These are phyloP conservation scores for Pseudocercospora ulei DNA, from an alignment of 2,329 filamentous ascomycete genomes.

Conservation along the genomic window DNA sequence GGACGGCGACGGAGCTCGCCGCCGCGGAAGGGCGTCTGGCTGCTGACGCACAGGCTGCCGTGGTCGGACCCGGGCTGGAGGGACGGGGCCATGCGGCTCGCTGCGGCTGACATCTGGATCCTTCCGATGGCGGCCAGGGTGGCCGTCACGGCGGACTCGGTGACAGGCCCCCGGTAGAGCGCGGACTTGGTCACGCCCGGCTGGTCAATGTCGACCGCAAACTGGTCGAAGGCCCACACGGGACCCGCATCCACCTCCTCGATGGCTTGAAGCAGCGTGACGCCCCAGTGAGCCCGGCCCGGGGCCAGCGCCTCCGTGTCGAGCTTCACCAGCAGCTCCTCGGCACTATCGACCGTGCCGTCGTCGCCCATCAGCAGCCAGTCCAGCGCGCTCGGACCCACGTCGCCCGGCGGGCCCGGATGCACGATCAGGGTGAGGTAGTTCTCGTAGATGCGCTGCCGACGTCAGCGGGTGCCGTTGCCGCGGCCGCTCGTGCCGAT, in stretches of 20 bases:
- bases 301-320: constrained; percentile 21
- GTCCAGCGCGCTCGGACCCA: constrained; percentile 38
- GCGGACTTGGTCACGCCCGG: constrained; percentile 37
- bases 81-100: constrained; percentile 18
- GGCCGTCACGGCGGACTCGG: constrained; percentile 36
- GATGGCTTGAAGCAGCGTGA: constrained; percentile 37
- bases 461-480: too few relatives aligned
- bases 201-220: constrained; percentile 38
- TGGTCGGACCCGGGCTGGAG: constrained; percentile 30
- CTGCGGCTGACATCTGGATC: constrained; percentile 30
- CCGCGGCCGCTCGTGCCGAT: neutral
- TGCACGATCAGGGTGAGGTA: constrained; percentile 38
- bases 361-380: constrained; percentile 41
- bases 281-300: constrained; percentile 39
- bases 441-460: constrained; percentile 32
- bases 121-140: constrained; percentile 36
- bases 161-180: constrained; percentile 37
- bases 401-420: constrained; percentile 39
- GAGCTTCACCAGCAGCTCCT: constrained; percentile 29
- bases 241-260: constrained; percentile 40
- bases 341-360: constrained; percentile 32
- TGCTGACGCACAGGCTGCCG: constrained; percentile 30
- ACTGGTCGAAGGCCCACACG: constrained; percentile 41
- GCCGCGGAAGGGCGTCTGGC: constrained; percentile 36
- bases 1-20: constrained; percentile 35